phyloP scores from a whole-genome alignment of 345 rosid species.

The Lepidium didymum region DNA sequence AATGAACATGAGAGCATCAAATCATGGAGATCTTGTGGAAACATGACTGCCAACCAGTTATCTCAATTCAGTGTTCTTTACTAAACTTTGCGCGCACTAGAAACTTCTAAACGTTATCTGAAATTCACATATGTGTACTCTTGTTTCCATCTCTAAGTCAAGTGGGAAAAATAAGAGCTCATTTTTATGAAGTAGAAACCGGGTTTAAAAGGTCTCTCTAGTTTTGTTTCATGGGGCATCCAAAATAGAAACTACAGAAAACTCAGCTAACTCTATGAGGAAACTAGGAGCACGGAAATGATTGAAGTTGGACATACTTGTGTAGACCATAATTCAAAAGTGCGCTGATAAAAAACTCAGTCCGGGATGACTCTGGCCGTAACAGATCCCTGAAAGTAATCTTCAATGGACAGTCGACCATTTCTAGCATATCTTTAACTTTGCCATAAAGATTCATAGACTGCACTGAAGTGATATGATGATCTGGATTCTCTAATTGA shows the following conservation, averaged over 20 bases:
- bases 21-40: not conserved
- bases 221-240: not conserved
- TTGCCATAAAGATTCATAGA: slow-evolving; percentile 38
- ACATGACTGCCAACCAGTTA: not conserved
- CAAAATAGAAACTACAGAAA: not conserved
- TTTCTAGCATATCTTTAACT: slow-evolving; percentile 39
- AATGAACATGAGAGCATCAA: not conserved
- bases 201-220: not conserved
- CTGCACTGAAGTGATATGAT: slow-evolving; percentile 45
- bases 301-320: slow-evolving; percentile 38
- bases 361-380: slow-evolving; percentile 50
- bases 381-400: slow-evolving; percentile 63
- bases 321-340: slow-evolving; percentile 75
- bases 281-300: not conserved
- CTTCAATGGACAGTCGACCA: slow-evolving; percentile 45
- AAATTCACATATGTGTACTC: not conserved
- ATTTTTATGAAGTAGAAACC: not conserved
- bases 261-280: not conserved
- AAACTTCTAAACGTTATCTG: not conserved
- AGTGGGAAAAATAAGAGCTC: not conserved
- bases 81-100: not conserved
- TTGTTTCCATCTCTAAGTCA: not conserved
- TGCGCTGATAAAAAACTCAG: slow-evolving; percentile 68
- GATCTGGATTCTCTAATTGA: slow-evolving; percentile 87
- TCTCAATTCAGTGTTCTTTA: not conserved